Evolutionary conservation across 148 eudicot species (phyloP).

Genomic region (Pharnaceum exiguum): DNA sequence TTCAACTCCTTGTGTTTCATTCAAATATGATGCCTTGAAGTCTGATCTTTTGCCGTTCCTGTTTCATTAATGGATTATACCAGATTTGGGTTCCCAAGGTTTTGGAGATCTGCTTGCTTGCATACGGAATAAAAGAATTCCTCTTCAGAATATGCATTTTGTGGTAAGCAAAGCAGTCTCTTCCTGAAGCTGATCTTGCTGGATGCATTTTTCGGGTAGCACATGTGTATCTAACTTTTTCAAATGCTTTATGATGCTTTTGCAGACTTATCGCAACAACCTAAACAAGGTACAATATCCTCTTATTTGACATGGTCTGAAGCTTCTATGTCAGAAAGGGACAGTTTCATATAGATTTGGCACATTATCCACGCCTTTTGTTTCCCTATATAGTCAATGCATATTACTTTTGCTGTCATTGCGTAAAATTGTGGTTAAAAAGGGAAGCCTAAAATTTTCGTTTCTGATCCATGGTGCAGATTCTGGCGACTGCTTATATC

Average conservation of each 20-base stretch:
- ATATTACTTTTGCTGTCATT: background rate
- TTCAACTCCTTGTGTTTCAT: too few species aligned
- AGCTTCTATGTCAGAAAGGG: background rate
- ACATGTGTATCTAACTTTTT: constrained; percentile 7
- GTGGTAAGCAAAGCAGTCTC: constrained; percentile 53
- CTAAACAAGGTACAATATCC: constrained; percentile 77
- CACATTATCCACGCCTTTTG: background rate
- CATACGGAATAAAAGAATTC: constrained; percentile 69
- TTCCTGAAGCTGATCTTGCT: background rate
- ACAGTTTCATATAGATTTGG: background rate
- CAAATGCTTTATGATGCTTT: constrained; percentile 1
- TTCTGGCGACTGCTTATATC: constrained; percentile 90
- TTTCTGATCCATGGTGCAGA: constrained; percentile 39
- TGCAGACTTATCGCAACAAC: constrained; percentile 97
- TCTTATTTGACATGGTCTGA: background rate
- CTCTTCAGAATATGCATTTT: constrained; percentile 90
- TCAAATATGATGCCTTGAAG: too few species aligned
- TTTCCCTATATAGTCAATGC: background rate
- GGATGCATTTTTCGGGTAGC: constrained; percentile 1
- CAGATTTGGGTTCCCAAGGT: constrained; percentile 95
- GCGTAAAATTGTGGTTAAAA: background rate
- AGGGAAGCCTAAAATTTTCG: background rate
- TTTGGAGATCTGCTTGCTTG: constrained; percentile 90
- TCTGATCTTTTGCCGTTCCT: constrained; percentile 6
- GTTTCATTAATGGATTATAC: constrained; percentile 7